These are phyloP conservation scores for Solanum arcanum DNA, from an alignment of 257 asterid species.

Conservation along the genomic window DNA sequence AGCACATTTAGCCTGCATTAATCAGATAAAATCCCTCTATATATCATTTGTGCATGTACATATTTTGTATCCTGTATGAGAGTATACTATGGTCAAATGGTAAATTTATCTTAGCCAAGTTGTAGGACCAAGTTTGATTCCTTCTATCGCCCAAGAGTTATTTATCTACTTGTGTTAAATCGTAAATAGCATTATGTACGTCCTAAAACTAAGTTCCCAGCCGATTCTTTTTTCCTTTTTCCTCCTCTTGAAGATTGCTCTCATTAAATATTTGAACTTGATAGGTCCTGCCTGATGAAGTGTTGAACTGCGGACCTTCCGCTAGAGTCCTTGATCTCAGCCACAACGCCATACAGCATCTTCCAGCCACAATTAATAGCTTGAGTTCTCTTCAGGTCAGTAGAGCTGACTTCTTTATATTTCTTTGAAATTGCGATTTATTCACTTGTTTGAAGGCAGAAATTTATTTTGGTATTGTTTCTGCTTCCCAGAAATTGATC, in stretches of 20 bases:
- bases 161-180: not conserved
- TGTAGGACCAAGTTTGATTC: not conserved
- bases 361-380: conserved; percentile 44
- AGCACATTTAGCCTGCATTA: not conserved
- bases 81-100: not conserved
- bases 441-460: not conserved
- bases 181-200: not conserved
- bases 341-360: conserved; percentile 46
- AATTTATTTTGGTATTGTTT: not conserved
- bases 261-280: conserved; percentile 17
- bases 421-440: not conserved
- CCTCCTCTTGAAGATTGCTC: not conserved
- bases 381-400: conserved; percentile 52
- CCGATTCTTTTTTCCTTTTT: not conserved
- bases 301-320: conserved; percentile 48
- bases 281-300: conserved; percentile 74
- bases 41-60: not conserved
- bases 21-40: not conserved
- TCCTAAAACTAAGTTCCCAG: not conserved
- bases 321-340: conserved; percentile 70
- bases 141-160: not conserved
- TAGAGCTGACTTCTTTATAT: conserved; percentile 1
- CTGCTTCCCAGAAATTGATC: conserved; percentile 44
- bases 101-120: not conserved
- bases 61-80: not conserved